These are phyloP conservation scores for Venturia oleaginea DNA, from an alignment of 2,329 filamentous ascomycete species.

Conservation along the genomic window DNA sequence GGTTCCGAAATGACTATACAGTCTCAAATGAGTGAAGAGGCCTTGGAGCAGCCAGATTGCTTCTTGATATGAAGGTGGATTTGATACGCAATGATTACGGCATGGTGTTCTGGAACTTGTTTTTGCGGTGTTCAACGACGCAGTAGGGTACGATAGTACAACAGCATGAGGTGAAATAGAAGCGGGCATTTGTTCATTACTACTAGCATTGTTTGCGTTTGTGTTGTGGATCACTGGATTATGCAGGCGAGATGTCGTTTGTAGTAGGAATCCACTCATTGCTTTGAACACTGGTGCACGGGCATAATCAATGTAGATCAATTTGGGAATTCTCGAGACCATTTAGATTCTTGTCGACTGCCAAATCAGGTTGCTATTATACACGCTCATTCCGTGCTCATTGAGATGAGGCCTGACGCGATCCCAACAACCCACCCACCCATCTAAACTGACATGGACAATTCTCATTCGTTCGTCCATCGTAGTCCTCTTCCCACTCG, in stretches of 20 bases:
- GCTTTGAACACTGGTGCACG: too few species aligned
- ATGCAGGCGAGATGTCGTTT: background rate
- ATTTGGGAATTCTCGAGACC: too few species aligned
- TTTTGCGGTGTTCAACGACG: background rate
- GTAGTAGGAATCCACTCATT: background rate
- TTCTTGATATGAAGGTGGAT: background rate
- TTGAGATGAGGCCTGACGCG: too few species aligned
- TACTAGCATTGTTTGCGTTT: background rate
- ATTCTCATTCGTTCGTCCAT: too few species aligned
- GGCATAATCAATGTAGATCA: too few species aligned
- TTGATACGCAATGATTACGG: background rate
- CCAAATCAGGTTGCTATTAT: too few species aligned
- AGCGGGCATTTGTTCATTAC: background rate
- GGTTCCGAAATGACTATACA: background rate
- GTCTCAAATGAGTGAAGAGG: background rate
- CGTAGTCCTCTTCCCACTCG: background rate
- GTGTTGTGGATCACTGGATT: background rate
- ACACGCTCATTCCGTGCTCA: too few species aligned
- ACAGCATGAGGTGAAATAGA: background rate
- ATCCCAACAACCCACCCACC: too few species aligned
- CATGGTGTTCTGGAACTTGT: background rate
- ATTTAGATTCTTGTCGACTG: too few species aligned
- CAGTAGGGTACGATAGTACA: background rate
- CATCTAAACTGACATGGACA: too few species aligned
- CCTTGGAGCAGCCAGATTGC: background rate